Base-by-base conservation (phyloP, 148 eudicot genomes). In the Persicaria tinctoria region DNA sequence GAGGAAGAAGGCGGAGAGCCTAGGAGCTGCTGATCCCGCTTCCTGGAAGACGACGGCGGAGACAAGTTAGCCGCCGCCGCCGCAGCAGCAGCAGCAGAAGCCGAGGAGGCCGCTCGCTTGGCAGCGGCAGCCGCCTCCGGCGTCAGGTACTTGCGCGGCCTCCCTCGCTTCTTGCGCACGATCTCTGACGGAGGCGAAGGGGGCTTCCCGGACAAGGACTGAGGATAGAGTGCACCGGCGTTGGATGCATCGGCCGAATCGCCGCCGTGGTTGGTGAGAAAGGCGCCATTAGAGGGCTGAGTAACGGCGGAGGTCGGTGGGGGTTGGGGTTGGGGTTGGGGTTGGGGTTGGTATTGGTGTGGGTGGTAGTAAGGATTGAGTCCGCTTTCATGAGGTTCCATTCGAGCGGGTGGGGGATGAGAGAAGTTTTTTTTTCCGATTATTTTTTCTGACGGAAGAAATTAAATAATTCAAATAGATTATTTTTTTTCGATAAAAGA, bases 111-210 rank as follows among this genome's bases (percentile, higher is more conserved):
- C 11, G 75, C 70, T 64, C 84, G 76, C 79, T 84, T 84, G 4
- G 89, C 87, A 1, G 87, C 89, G 0, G 89, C 89, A n/a, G 89
- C 89, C 16, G 73, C 79, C 82, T 84, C 89, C 51, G 87, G 89
- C 59, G 87, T 86, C 0, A 72, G 78, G 71, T 86, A 86, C 82
- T 86, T 86, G 69, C 89, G 80, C 56, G 89, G 89, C 6, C 89
- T 72, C 18, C 88, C 88, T 60, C 88, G 75, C 82, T 85, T 85
- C 84, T 83, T 79, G 79, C 78, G 41, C 4, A 79, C 86, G 18
- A 76, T 63, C 75, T 85, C 88, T 1, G 41, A 20, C 51, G 83
- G 55, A 17, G 88, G 51, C 48, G 84, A 47, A 45, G 80, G 73
- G 16, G 73, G 73, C 14, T 76, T 76, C 13, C 78, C 86, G 46